A percentile compares a stretch with the other conserved stretches of the same genome.
Evolutionary conservation across 805 yeast genomes (phyloP).

Genomic region (Brettanomyces bruxellensis): DNA sequence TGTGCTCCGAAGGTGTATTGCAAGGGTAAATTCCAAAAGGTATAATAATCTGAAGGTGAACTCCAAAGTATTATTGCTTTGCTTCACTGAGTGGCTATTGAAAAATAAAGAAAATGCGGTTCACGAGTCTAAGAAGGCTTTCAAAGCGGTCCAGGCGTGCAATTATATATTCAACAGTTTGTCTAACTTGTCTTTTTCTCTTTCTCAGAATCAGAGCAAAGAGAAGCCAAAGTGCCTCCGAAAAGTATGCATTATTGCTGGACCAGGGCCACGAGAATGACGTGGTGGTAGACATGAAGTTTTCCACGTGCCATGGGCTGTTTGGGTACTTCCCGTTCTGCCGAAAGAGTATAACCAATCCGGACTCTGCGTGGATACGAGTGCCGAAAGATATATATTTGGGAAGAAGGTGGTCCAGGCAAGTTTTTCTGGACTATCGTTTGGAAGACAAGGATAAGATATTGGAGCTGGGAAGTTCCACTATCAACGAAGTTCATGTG

Average conservation of each 20-base stretch:
- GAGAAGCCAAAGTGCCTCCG: background rate
- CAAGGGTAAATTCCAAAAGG: too few relatives aligned
- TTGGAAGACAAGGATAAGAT: background rate
- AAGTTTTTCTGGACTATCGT: conserved; percentile 1
- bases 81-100: too few relatives aligned
- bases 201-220: too few relatives aligned
- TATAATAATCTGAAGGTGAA: too few relatives aligned
- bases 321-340: background rate
- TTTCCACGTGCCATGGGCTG: background rate
- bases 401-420: background rate
- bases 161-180: too few relatives aligned
- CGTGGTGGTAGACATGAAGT: background rate
- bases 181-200: too few relatives aligned
- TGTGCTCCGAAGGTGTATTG: too few relatives aligned
- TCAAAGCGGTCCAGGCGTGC: too few relatives aligned
- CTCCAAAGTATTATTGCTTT: too few relatives aligned
- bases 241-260: background rate
- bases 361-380: background rate
- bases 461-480: too few relatives aligned
- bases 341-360: background rate
- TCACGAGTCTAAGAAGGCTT: too few relatives aligned
- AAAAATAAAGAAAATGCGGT: too few relatives aligned
- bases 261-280: background rate
- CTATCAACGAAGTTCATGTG: background rate
- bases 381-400: conserved; percentile 1